Evolutionary conservation across 1,284 basidiomycete genomes (phyloP), one percentile per base, ranked within the genome.

Genomic region (Sanghuangporus weigelae): DNA sequence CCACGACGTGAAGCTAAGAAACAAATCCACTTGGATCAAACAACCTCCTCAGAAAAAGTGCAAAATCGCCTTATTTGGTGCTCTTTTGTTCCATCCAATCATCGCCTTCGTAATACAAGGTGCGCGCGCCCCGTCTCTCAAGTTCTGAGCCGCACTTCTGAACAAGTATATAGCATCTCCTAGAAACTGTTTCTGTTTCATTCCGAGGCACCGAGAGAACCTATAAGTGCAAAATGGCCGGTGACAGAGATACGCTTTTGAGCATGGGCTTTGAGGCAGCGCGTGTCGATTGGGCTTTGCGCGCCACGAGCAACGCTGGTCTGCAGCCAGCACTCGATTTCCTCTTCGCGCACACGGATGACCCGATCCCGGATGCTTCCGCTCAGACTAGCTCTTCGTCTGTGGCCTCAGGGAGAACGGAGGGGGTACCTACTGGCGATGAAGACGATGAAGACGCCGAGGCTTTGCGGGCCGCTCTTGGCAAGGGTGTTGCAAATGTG

Each of bases 261-360:
- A 77, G 83, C n/a, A 95, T 95, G 92, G 93, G 93, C 14, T 95
- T 95, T 68, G 90, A 93, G 66, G 72, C 82, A 8, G 83, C 84
- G n/a, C 84, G 93, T 65, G 85, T 95, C 39, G 90, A 93, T 68
- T 95, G 93, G 93, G 93, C 93, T 6, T 74, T 95, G 60, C 87
- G 87, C 69, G 90, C 90, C 8, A 95, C 93, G 10, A 82, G 80
- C 53, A 85, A 85, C 67, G 81, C 89, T 19, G 93, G 93, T 3
- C 78, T 96, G 0, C 89, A 95, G 73, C 91, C 92, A 2, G 93
- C 93, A 8, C 92, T 96, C 89, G 93, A 96, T 71, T 88, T 92
- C 73, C 79, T 96, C 31, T 76, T 95, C 55, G 89, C 86, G 72
- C 84, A 96, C 70, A 86, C 90, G 62, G 84, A 84, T 12, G 81